Evolutionary conservation across 441 rosid species (phyloP), one percentile per base, ranked within the genome.

Genomic region (Mallotus repandus): DNA sequence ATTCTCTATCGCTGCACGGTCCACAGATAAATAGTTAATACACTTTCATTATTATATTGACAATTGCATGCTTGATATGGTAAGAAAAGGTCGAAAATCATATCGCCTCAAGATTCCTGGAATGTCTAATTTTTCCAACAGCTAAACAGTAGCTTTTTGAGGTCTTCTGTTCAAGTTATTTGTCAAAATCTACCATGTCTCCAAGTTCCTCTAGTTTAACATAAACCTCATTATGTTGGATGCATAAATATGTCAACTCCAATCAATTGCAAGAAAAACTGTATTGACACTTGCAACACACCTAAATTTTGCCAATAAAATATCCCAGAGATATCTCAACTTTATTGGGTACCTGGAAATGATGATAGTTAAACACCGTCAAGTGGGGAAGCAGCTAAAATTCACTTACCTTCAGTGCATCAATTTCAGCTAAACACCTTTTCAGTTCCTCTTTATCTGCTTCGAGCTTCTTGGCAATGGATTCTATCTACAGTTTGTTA

Each of bases 351-450:
- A 15, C 6, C 6, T 13, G 54, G 54, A 11, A 13, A 1, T 4
- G 6, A 0, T 50, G 15, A 4, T 12, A 25, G 4, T 21, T 18
- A 22, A 38, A 65, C 35, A 14, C 16, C 5, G 12, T 66, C 45
- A 7, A 54, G 53, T n/a, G 63, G 54, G 66, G 46, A 67, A 72
- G 35, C 43, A 66, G 71, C 8, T 13, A 11, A 63, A 74, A 56
- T 77, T 74, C 29, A 59, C 85, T 80, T 66, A 88, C 97, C 93
- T 93, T 90, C 75, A 96, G 77, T 63, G 83, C 77, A 53, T 87
- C 85, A 52, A 96, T 93, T 81, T 93, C 96, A 70, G 81, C 82
- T 73, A 87, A 82, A 82, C 92, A 90, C 67, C 76, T 81, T 55
- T 46, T 76, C 41, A 90, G 78, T 66, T 89, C 86, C 59, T 77